Evolutionary conservation across 1,284 basidiomycete genomes (phyloP), one percentile per base, ranked within the genome.

Genomic region (Pyrrhoderma noxium): DNA sequence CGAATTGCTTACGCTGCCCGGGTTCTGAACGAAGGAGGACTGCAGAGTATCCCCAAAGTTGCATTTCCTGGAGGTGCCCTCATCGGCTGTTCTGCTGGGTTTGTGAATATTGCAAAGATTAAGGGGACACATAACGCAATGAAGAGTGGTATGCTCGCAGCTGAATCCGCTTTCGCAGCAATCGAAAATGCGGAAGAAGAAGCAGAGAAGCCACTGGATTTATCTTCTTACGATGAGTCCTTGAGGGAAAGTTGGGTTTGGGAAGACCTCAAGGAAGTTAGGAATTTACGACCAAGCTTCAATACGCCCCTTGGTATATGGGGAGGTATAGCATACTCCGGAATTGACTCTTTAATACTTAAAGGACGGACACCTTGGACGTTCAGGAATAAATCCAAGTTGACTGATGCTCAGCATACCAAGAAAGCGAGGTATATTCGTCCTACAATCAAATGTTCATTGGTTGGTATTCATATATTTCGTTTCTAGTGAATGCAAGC

Each of bases 121-220:
- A 99, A 99, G 68, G 95, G 95, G n/a, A 96, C 94, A 0, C 96
- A 99, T 67, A 98, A 95, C 56, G 94, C 95, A n/a, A 98, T 99
- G 95, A 96, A 98, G 74, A 91, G 87, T 41, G 95, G 95, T 18
- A 98, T 98, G 85, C 74, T 98, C 18, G 95, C 94, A 34, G 96
- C 92, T 2, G 95, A 99, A 66, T 76, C 88, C 0, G 89, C 90
- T 0, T 92, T 78, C 60, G 76, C 84, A 7, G 80, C 80, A 1
- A 69, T 94, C 56, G 60, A 65, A 35, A 13, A 62, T 36, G 53
- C 56, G 14, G 52, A 57, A n/a, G 56, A 52, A 25, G 66, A 59
- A 13, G 60, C 57, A 36, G 67, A 68, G 35, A 59, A 54, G 52
- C 61, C 67, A 0, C 71, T 81, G 14, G 88, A 96, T 66, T 80